Evolutionary conservation across 495 filamentous ascomycete genomes (phyloP), one percentile per base, ranked within the genome.

Genomic region (Aspergillus nidulans): DNA sequence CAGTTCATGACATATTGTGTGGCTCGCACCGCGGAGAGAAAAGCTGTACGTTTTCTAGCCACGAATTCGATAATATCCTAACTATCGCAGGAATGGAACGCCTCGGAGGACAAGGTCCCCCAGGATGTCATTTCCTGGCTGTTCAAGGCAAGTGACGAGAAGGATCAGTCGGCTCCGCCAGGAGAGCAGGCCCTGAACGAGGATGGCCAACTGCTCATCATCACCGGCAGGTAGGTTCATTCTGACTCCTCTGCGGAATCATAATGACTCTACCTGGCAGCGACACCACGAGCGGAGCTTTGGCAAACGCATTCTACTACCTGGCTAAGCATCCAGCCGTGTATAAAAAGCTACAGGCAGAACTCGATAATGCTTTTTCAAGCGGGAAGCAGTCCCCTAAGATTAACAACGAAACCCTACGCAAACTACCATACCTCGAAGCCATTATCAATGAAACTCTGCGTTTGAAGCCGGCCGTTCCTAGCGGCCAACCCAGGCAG

Each of bases 381-480:
- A 13, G 21, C n/a, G n/a, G 3, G 2, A 5, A 15, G 12, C 1
- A 24, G 9, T 5, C 46, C 10, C 19, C 16, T 4, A n/a, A 28
- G 13, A 26, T 49, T 1, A 34, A 13, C n/a, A 55, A 45, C 21
- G 57, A 59, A 7, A 7, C 8, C 1, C 25, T 55, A 12, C 64
- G 71, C 21, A 47, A 55, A 6, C 48, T 76, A 0, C 66, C 69
- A 2, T 69, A 75, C 49, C 64, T 84, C 13, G 74, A 79, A 26
- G 69, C 65, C 10, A 62, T 78, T 25, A 81, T 84, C 61, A 77
- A 78, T 45, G 81, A 85, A 61, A 69, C 80, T 0, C 64, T 84
- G 24, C 68, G 80, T 7, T 60, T 85, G n/a, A 71, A 80, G 57
- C 74, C 73, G 3, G 68, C 78, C 0, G 70, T 74, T 1, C 70